Conservation (phyloP, 768 basidiomycete species). For the Cyclocybe cylindracea region DNA sequence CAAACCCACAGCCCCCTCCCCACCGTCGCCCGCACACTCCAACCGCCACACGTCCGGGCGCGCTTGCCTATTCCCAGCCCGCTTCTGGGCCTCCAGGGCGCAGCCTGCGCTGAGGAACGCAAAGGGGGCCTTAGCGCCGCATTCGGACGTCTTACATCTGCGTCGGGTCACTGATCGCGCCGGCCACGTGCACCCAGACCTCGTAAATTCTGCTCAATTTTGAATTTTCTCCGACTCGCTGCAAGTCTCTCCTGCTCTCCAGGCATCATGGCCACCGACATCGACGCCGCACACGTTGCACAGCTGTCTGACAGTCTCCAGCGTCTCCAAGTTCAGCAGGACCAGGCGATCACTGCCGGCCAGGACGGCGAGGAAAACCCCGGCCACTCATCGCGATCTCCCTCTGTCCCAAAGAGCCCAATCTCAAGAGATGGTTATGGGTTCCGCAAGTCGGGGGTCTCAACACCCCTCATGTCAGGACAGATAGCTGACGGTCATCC, state of each 20-base stretch:
- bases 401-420: constrained; percentile 25
- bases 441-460: constrained; percentile 71
- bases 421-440: constrained; percentile 77
- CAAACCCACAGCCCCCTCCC: constrained; percentile 16
- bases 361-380: constrained; percentile 8
- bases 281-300: constrained; percentile 23
- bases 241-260: constrained; percentile 2
- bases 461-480: constrained; percentile 53
- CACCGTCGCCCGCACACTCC: background rate
- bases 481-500: constrained; percentile 39
- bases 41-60: background rate
- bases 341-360: constrained; percentile 5
- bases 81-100: too few species aligned
- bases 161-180: background rate
- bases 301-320: constrained; percentile 48
- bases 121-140: too few species aligned
- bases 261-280: constrained; percentile 15
- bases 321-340: constrained; percentile 36
- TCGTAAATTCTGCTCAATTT: background rate
- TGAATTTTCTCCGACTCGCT: background rate
- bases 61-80: background rate
- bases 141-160: background rate
- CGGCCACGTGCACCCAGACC: constrained; percentile 8
- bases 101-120: too few species aligned
- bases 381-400: background rate